A percentile compares a stretch with the other conserved stretches of the same genome.
These are phyloP conservation scores for Oryza brachyantha DNA, from an alignment of 176 grass and related monocot species.

Conservation along the genomic window DNA sequence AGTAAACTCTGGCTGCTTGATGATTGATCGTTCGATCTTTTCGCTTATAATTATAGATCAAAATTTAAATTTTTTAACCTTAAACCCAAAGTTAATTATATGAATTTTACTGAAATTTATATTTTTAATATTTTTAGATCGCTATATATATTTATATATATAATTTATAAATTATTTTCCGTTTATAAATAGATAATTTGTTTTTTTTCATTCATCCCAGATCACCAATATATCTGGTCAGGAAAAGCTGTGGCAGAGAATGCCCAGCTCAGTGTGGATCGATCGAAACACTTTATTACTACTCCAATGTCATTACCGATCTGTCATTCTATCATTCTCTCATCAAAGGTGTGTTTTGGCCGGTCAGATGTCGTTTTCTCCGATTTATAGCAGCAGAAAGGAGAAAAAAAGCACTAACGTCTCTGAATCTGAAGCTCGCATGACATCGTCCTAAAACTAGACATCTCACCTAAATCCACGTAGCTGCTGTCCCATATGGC, in stretches of 20 bases:
- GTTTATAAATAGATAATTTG: too few relatives aligned
- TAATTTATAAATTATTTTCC: too few relatives aligned
- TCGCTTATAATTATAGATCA: too few relatives aligned
- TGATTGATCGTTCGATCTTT: too few relatives aligned
- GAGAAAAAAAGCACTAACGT: background rate
- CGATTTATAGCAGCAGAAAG: background rate
- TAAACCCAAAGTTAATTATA: too few relatives aligned
- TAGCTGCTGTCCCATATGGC: background rate
- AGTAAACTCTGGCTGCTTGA: too few relatives aligned
- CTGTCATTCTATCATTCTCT: background rate
- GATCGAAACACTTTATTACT: background rate
- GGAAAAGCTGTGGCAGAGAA: background rate
- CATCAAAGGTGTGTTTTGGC: constrained; percentile 16
- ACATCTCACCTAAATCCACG: constrained; percentile 6
- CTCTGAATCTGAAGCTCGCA: background rate
- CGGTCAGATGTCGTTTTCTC: constrained; percentile 37
- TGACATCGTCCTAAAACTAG: background rate
- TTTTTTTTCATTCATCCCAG: too few relatives aligned
- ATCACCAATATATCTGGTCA: too few relatives aligned
- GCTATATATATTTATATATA: too few relatives aligned
- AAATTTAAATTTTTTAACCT: too few relatives aligned
- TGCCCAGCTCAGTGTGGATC: background rate
- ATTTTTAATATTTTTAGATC: too few relatives aligned
- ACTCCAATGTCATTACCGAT: background rate
- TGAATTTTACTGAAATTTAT: too few relatives aligned